Evolutionary conservation across 2,329 filamentous ascomycete genomes (phyloP).

Genomic region (Venturia pyrina): DNA sequence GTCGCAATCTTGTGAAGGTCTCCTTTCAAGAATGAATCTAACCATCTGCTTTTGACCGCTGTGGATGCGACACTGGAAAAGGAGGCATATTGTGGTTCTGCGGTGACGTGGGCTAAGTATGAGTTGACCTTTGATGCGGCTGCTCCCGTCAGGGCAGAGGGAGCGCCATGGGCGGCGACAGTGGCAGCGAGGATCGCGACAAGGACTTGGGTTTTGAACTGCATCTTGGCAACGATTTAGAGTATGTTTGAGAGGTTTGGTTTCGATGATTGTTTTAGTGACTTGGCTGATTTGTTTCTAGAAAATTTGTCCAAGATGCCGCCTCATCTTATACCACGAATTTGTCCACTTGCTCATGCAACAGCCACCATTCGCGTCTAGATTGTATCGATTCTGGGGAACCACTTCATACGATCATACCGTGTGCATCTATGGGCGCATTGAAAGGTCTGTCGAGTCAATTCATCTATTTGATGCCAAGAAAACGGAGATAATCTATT

Average conservation of each 20-base stretch:
- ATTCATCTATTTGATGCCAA: conserved; percentile 1
- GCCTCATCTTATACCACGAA: not conserved
- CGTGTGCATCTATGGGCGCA: not conserved
- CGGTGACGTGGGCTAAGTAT: not conserved
- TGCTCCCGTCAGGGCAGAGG: not conserved
- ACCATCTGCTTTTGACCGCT: not conserved
- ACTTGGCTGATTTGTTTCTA: not conserved
- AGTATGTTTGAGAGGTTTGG: not conserved
- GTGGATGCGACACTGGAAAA: not conserved
- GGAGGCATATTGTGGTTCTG: not conserved
- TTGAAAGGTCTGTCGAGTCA: not conserved
- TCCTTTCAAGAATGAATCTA: not conserved
- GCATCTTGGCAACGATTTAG: not conserved
- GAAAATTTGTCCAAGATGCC: not conserved
- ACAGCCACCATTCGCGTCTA: not conserved
- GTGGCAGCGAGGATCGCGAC: not conserved
- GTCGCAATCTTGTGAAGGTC: not conserved
- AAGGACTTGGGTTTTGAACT: not conserved
- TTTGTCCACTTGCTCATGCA: not conserved
- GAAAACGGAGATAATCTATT: not conserved
- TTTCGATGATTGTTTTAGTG: not conserved
- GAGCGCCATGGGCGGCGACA: not conserved
- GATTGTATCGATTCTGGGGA: not conserved
- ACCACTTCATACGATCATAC: not conserved
- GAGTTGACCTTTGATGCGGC: not conserved